Evolutionary conservation across 164 flowering plant genomes (phyloP).

Genomic region (Tetracentron sinense): DNA sequence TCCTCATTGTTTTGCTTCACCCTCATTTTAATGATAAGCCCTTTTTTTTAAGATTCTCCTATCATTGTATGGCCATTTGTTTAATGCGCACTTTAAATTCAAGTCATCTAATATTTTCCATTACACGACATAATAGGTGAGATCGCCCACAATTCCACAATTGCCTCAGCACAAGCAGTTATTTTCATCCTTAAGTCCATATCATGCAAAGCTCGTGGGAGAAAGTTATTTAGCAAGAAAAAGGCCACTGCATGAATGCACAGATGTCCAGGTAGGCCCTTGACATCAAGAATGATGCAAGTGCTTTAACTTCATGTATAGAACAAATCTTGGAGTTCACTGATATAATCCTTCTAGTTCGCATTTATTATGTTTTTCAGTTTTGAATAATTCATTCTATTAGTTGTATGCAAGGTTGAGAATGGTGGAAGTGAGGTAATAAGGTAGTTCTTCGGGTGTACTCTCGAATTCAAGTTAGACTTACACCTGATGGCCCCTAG

Average conservation of each 20-base stretch:
- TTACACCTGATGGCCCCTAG: not conserved
- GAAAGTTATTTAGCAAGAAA: slow-evolving; percentile 84
- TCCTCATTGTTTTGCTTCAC: not conserved
- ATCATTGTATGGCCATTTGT: too few relatives aligned
- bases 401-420: not conserved
- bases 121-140: slow-evolving; percentile 49
- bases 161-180: slow-evolving; percentile 78
- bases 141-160: slow-evolving; percentile 69
- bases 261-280: slow-evolving; percentile 78
- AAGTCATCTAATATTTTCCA: too few relatives aligned
- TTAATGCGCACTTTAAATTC: too few relatives aligned
- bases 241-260: slow-evolving; percentile 82
- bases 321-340: not conserved
- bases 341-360: not conserved
- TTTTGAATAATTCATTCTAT: not conserved
- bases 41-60: too few relatives aligned
- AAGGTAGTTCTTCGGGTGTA: not conserved
- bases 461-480: not conserved
- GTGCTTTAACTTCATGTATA: not conserved
- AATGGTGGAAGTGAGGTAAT: not conserved
- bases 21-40: too few relatives aligned
- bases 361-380: not conserved
- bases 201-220: slow-evolving; percentile 86
- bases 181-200: slow-evolving; percentile 60
- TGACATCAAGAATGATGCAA: not conserved